Evolutionary conservation across 169 alveolate species (phyloP).

Genomic region (Cryptosporidium ryanae): DNA sequence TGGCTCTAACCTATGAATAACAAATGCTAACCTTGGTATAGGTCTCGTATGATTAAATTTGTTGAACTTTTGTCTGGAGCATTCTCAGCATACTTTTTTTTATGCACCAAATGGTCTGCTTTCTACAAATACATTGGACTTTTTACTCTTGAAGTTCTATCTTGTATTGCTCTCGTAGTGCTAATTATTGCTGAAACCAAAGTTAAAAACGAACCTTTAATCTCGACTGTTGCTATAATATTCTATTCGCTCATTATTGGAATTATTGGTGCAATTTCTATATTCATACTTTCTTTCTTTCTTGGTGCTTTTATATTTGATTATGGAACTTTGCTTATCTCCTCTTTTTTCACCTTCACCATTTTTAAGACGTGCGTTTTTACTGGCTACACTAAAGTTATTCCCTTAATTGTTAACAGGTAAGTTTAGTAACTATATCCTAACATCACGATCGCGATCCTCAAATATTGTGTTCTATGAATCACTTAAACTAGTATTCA

Average conservation of each 20-base stretch:
- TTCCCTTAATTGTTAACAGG: slow-evolving; percentile 39
- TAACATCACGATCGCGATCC: no score
- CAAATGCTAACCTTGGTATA: neutral
- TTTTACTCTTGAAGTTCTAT: neutral
- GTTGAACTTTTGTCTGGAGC: slow-evolving; percentile 1
- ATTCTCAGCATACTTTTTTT: neutral
- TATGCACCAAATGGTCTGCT: slow-evolving; percentile 1
- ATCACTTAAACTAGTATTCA: no score
- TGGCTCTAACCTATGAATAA: no score
- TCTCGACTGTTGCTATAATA: slow-evolving; percentile 6
- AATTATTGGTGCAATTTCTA: slow-evolving; percentile 8
- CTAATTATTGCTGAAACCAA: neutral
- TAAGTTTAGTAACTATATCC: neutral
- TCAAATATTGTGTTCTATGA: no score
- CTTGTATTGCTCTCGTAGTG: slow-evolving; percentile 8
- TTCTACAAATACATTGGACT: slow-evolving; percentile 26
- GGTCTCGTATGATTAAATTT: neutral
- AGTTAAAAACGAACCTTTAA: neutral
- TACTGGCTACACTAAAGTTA: slow-evolving; percentile 38
- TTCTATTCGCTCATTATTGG: slow-evolving; percentile 30
- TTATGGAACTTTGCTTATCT: slow-evolving; percentile 21
- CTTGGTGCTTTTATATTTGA: slow-evolving; percentile 50
- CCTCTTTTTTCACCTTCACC: slow-evolving; percentile 19
- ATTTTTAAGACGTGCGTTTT: slow-evolving; percentile 38
- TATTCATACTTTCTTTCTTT: slow-evolving; percentile 11